Base-by-base conservation (phyloP, 345 rosid genomes). In the Carallia pectinifolia region DNA sequence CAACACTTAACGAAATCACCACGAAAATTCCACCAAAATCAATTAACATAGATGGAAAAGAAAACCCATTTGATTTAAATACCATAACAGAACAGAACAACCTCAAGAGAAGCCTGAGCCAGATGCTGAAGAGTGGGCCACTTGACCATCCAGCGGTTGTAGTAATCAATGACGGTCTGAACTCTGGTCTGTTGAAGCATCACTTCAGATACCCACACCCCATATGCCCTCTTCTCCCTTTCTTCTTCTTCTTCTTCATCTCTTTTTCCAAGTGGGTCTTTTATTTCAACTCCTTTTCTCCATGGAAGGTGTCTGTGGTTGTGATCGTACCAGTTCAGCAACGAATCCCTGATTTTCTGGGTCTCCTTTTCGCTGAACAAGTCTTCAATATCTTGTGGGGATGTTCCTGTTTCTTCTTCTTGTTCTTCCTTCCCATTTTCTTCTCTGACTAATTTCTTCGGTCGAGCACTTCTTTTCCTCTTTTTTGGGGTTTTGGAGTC, bases 111-210 rank as follows among this genome's bases (percentile, higher is more conserved):
- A 81, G 97, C 96, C 71, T 81, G 79, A 58, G 97, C 84, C 30
- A 94, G 90, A 77, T 87, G 84, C 34, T 82, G 65, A 65, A 91
- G 76, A 53, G 98, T 85, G 52, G 97, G 92, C 98, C 98, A 94
- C 77, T 82, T 90, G 19, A 40, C 76, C 97, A 91, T 91, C 98
- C 97, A 94, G 39, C 95, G 93, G 54, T 84, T 88, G 67, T 88
- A 91, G 71, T 94, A 94, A 62, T 88, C 90, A 62, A 90, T 81
- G 33, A 90, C 97, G 58, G 97, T 88, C 78, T 88, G 97, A 74
- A 94, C 97, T 82, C 95, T 88, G 23, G 98, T 94, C 72, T 94
- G 98, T 81, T 91, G 97, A 70, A 94, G 78, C 98, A 94, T 94
- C 62, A 94, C 84, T 81, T 94, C 98, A 48, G 98, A 94, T 53